Base-by-base conservation (phyloP, 2,329 filamentous ascomycete species). In the Verticillium tricorpus region DNA sequence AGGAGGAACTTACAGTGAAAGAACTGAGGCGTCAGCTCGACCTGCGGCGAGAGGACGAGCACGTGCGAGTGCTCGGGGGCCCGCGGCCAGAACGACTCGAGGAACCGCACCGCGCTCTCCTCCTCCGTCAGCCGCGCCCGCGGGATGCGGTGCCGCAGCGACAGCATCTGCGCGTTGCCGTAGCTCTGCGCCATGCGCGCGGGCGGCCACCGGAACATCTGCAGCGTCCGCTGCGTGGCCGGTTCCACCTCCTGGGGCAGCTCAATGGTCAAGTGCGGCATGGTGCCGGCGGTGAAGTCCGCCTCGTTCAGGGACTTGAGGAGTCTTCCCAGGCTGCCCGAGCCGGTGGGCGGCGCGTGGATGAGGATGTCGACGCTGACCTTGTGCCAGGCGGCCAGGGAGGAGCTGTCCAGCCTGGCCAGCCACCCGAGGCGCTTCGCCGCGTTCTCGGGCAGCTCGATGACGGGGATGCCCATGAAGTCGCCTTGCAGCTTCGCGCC, bases 1-100 rank as follows among this genome's bases (percentile, higher is more conserved):
- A 14, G 6, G 19, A 35, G 25, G 5, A 4, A 67, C 82, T 70
- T 74, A 85, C 84, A 97, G 65, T 97, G 92, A 65, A 90, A 94
- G 72, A 92, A 98, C 1, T 90, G 84, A 1, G 89, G 87, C 0
- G 91, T 90, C 0, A 98, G 76, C 72, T 98, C 91, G 1, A 84
- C 85, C 67, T 96, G 88, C 1, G 93, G 86, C 5, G 92, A 93
- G 6, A 99, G 83, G 2, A 97, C 77, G n/a, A 99, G 81, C 2
- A 97, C 85, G 72, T 97, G 92, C 11, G 89, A 88, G 59, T 85
- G 76, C 2, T 74, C 72, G 5, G 86, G 80, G 62, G 86, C 80
- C 3, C 80, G 77, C 2, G 95, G 93, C 82, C 93, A 98, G 73
- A 96, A 97, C 0, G 91, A 90, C 76, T 98, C 93, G 5, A 97